Base-by-base conservation (phyloP, 2,329 filamentous ascomycete species). In the Cytospora piceicola region DNA sequence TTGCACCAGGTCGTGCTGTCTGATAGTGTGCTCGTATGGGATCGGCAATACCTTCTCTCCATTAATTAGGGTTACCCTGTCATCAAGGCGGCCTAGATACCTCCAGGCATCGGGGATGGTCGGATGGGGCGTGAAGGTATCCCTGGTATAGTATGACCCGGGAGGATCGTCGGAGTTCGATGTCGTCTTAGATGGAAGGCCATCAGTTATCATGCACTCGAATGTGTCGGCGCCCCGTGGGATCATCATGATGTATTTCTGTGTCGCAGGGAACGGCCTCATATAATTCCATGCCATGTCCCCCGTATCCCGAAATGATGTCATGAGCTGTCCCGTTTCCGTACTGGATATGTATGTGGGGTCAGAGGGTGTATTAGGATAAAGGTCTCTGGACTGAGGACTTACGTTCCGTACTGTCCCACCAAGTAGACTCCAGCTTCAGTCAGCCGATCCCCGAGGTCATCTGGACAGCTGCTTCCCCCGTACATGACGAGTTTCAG, bases 241-340 rank as follows among this genome's bases (percentile, higher is more conserved):
- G 17, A 75, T 72, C 67, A 77, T 72, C 6, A 66, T 74, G 8
- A 86, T 72, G 65, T 76, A 85, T 1, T 77, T 75, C 36, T 75
- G 73, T 4, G 81, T 75, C 17, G 73, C 70, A 0, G 77, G 74
- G 1, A 79, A 72, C 0, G 79, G 76, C 2, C 82, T 77, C 20
- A 86, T 71, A 67, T 86, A 88, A 67, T 85, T 82, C 85, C 85
- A 88, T 14, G 78, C 80, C 30, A 79, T 79, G 69, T 88, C 85
- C 1, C 76, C 80, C 0, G 73, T 71, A 0, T 81, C 79, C 22
- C 85, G 75, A 66, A 81, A 79, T 0, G 83, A 85, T 3, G 82
- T 86, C 82, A 86, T 86, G 34, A 87, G 71, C 68, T 84, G 80
- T 5, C 85, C 84, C 6, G 80, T 84, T 71, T 88, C 85, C 0